Conservation (phyloP, 768 basidiomycete genomes). For the Flagelloscypha sp. region DNA sequence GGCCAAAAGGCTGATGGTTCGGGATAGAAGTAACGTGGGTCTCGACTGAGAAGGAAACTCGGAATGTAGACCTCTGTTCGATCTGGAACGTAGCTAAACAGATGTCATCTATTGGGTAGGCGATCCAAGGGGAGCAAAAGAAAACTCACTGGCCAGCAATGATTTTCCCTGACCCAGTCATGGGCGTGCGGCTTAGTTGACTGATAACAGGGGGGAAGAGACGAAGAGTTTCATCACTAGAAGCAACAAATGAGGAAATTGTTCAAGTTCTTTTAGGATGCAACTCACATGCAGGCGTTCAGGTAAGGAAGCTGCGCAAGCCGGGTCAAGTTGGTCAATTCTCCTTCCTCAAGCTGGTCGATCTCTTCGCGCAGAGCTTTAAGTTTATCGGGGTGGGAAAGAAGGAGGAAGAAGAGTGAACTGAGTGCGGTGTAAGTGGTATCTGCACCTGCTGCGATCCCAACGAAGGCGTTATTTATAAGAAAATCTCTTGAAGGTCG, state of each 20-base stretch:
- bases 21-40: slow-evolving; percentile 37
- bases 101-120: slow-evolving; percentile 4
- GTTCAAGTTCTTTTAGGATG: no score
- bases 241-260: no score
- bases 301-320: slow-evolving; percentile 27
- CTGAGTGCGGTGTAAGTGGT: slow-evolving; percentile 34
- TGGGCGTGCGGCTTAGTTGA: slow-evolving; percentile 27
- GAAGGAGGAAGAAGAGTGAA: slow-evolving; percentile 30
- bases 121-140: no score
- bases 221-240: slow-evolving; percentile 42
- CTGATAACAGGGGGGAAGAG: slow-evolving; percentile 36
- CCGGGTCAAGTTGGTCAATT: no score
- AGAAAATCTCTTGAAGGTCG: no score
- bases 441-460: slow-evolving; percentile 37
- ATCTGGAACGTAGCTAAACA: slow-evolving; percentile 34
- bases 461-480: slow-evolving; percentile 28
- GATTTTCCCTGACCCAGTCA: slow-evolving; percentile 21
- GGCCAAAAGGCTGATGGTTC: no score
- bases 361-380: slow-evolving; percentile 32
- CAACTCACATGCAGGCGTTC: slow-evolving; percentile 27
- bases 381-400: slow-evolving; percentile 28
- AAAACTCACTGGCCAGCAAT: slow-evolving; percentile 22
- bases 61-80: slow-evolving; percentile 34
- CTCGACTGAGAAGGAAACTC: slow-evolving; percentile 34
- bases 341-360: no score